Base-by-base conservation (phyloP, 2,329 filamentous ascomycete species). In the Dactylellina drechsleri region DNA sequence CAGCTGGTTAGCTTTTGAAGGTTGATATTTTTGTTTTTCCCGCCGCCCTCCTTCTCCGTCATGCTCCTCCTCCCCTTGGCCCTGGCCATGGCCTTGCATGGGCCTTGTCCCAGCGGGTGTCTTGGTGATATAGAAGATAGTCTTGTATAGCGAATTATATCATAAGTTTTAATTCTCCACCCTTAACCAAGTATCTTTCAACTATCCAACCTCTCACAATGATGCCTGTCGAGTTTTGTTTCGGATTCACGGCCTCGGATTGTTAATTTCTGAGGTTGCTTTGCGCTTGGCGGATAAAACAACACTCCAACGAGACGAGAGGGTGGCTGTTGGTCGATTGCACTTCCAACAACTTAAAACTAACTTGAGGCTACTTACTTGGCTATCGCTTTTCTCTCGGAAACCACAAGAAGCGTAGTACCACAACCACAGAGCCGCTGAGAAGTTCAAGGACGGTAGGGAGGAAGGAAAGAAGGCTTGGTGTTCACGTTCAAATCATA, bases 341-440 rank as follows among this genome's bases (percentile, higher is more conserved):
- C 23, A 36, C 31, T 36, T 36, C 31, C 31, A 36, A 36, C 31
- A 36, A 36, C 31, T 36, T 36, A 36, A 36, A 36, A 36, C 23
- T 23, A 23, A 36, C 31, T 36, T 23, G 10, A 36, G 31, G 31
- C 31, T 36, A 10, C 31, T 36, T 36, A 10, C 31, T 7, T 36
- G 23, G 31, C 31, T 49, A 23, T 60, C 57, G 57, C 57, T 60
- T 49, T 49, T 60, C 57, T 49, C 41, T 60, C 57, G 41, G 43
- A 60, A 59, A 36, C 31, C 15, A 13, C 53, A 60, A 60, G 47
- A 43, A 49, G 41, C 36, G 23, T 12, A 47, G 31, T 7, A 36
- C 31, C 10, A 47, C 6, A 47, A 47, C 43, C 43, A 47, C 43
- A 47, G 15, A 13, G 12, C 16, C 18, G 16, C n/a, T 18, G 12